A percentile compares a stretch with the other conserved stretches of the same genome.
Evolutionary conservation across 139 green algal species (phyloP).

Genomic region (Astrephomene gubernaculifera): DNA sequence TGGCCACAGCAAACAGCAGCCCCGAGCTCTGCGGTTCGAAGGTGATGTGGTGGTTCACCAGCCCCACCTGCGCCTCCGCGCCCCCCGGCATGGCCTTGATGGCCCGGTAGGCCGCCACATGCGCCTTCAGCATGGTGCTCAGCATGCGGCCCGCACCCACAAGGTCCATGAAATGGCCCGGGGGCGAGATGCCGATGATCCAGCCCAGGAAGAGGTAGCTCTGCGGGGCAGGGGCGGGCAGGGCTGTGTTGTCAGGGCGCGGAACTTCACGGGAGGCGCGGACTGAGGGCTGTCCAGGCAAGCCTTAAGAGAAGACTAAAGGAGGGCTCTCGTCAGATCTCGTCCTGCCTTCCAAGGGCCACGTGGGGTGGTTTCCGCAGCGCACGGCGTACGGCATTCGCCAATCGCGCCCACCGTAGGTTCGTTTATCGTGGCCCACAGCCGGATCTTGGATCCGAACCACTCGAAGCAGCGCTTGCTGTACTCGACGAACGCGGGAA

Average conservation of each 20-base stretch:
- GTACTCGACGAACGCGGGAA: conserved; percentile 82
- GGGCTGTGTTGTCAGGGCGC: no score
- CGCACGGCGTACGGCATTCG: not conserved
- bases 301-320: no score
- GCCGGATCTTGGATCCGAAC: conserved; percentile 71
- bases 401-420: conserved; percentile 73
- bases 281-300: no score
- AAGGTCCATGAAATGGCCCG: conserved; percentile 64
- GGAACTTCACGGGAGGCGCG: no score
- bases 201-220: conserved; percentile 73
- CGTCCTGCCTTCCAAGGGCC: no score
- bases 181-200: conserved; percentile 79
- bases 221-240: not conserved
- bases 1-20: conserved; percentile 38
- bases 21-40: conserved; percentile 55
- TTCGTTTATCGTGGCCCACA: conserved; percentile 94
- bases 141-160: conserved; percentile 39
- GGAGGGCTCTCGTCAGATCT: no score
- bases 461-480: conserved; percentile 63
- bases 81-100: conserved; percentile 73
- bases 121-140: conserved; percentile 54
- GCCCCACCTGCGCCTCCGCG: conserved; percentile 43
- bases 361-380: no score
- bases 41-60: conserved; percentile 77
- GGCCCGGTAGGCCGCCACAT: conserved; percentile 67